These are phyloP conservation scores for Phytophthora pseudosyringae DNA, from an alignment of 352 stramenopile genomes.

Conservation along the genomic window DNA sequence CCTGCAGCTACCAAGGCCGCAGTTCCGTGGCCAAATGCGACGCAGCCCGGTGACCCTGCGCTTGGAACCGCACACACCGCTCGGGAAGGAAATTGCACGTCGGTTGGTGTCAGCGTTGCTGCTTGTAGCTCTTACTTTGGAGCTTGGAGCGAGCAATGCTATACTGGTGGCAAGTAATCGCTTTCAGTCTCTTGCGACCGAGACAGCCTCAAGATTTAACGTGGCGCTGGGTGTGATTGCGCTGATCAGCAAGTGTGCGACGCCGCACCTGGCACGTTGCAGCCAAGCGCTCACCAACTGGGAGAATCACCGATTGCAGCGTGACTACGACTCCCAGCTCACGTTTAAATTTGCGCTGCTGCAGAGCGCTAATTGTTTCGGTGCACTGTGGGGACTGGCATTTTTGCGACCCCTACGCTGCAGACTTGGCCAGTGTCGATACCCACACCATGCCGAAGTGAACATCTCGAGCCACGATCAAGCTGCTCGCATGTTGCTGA, in stretches of 20 bases:
- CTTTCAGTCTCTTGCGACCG: constrained; percentile 32
- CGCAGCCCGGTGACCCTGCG: constrained; percentile 63
- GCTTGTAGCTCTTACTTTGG: constrained; percentile 31
- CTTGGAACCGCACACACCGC: constrained; percentile 55
- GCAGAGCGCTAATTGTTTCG: constrained; percentile 70
- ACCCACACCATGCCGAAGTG: constrained; percentile 18
- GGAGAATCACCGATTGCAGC: constrained; percentile 79
- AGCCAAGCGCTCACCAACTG: constrained; percentile 60
- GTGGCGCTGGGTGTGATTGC: constrained; percentile 43
- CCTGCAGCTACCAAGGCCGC: constrained; percentile 44
- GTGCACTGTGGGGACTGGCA: constrained; percentile 56
- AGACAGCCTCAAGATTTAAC: constrained; percentile 21
- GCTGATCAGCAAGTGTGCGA: constrained; percentile 38
- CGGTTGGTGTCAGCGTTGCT: constrained; percentile 32
- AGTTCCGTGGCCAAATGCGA: constrained; percentile 61
- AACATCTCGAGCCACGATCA: constrained; percentile 49
- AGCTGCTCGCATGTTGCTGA: constrained; percentile 54
- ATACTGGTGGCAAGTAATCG: constrained; percentile 43
- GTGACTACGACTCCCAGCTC: constrained; percentile 70
- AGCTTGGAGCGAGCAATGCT: constrained; percentile 40
- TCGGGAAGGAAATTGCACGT: constrained; percentile 38
- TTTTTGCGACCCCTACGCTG: constrained; percentile 53
- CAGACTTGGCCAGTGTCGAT: constrained; percentile 14
- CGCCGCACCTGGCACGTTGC: constrained; percentile 44
- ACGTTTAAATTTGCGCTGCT: constrained; percentile 78